phyloP scores from a whole-genome alignment of 805 yeast genomes.

The Jamesozyma spencerorum region DNA sequence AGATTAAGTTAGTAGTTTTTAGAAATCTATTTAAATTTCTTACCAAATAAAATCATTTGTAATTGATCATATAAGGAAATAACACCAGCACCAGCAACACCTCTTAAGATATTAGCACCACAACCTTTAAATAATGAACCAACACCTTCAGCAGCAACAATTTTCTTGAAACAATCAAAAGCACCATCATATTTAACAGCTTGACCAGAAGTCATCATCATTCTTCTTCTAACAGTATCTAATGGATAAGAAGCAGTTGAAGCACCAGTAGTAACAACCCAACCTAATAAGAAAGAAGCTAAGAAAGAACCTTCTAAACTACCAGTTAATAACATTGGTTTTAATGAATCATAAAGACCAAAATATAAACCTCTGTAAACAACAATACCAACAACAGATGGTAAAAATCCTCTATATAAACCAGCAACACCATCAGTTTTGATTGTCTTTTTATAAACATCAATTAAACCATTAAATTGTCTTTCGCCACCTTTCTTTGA shows the following conservation, averaged over 20 bases:
- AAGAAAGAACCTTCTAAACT: constrained; percentile 88
- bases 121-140: constrained; percentile 94
- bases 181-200: constrained; percentile 95
- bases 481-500: constrained; percentile 80
- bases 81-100: constrained; percentile 99
- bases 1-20: too few species aligned
- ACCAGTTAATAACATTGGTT: constrained; percentile 92
- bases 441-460: constrained; percentile 92
- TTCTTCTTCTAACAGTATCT: constrained; percentile 98
- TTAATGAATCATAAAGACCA: constrained; percentile 94
- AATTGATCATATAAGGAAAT: constrained; percentile 95
- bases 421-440: constrained; percentile 96
- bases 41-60: constrained; percentile 90
- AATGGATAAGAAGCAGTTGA: constrained; percentile 98
- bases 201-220: constrained; percentile 99
- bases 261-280: constrained; percentile 98
- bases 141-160: constrained; percentile 94
- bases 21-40: constrained; percentile 78
- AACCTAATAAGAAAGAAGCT: constrained; percentile 93
- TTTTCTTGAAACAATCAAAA: constrained; percentile 82
- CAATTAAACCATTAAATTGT: constrained; percentile 94
- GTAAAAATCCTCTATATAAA: constrained; percentile 98
- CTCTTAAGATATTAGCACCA: constrained; percentile 99
- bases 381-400: constrained; percentile 94
- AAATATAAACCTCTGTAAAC: constrained; percentile 99